These are phyloP conservation scores for Sanghuangporus weigelae DNA, from an alignment of 1,284 basidiomycete species.

Conservation along the genomic window DNA sequence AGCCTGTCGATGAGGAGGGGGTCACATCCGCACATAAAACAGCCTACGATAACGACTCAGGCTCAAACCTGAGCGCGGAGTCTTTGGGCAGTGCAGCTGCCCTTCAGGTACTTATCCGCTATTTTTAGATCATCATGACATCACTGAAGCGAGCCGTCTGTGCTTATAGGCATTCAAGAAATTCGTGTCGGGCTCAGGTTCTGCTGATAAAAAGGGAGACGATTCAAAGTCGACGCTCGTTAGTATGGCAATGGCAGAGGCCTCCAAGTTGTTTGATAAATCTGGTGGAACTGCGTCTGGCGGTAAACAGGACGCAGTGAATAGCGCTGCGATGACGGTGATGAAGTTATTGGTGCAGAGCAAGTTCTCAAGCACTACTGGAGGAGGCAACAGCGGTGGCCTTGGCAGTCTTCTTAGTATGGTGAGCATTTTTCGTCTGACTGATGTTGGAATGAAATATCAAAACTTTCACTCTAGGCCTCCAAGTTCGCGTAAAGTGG, in stretches of 20 bases:
- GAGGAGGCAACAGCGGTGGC: constrained; percentile 64
- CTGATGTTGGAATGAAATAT: not conserved
- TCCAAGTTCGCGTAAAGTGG: constrained; percentile 34
- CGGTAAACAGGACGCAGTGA: constrained; percentile 78
- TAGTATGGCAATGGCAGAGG: constrained; percentile 80
- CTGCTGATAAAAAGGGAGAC: constrained; percentile 33
- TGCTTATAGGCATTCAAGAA: constrained; percentile 46
- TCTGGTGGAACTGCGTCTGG: constrained; percentile 60
- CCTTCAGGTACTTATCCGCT: constrained; percentile 46
- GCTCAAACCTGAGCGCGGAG: constrained; percentile 46
- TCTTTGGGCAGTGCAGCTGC: constrained; percentile 74
- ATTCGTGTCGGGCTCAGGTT: constrained; percentile 49
- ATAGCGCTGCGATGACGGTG: constrained; percentile 76
- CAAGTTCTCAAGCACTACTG: constrained; percentile 48
- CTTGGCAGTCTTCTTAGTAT: constrained; percentile 49
- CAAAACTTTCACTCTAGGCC: constrained; percentile 29
- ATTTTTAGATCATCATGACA: not conserved
- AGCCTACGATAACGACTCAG: constrained; percentile 51
- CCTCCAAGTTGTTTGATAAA: constrained; percentile 66
- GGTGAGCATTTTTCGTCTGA: constrained; percentile 29
- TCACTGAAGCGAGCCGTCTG: not conserved
- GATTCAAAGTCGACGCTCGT: constrained; percentile 61
- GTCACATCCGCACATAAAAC: constrained; percentile 44
- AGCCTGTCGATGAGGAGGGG: constrained; percentile 62
- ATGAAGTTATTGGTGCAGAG: constrained; percentile 75